phyloP scores from a whole-genome alignment of 2,329 filamentous ascomycete species.

The Cordyceps cateniannulata region DNA sequence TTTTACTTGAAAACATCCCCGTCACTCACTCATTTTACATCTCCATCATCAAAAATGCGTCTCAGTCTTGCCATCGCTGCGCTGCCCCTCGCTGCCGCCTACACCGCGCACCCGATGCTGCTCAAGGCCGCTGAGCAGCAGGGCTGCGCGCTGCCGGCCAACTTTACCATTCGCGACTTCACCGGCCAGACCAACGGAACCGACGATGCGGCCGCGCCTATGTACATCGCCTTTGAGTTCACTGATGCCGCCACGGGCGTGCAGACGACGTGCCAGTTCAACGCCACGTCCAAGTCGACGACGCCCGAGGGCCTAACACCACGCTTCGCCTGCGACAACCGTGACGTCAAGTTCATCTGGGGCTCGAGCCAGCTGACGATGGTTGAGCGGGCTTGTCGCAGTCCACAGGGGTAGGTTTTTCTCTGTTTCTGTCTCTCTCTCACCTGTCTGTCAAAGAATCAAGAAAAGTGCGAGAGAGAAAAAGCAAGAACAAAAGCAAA shows the following conservation, averaged over 20 bases:
- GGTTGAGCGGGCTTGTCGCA: constrained; percentile 39
- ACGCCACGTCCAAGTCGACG: constrained; percentile 34
- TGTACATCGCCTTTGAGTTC: constrained; percentile 34
- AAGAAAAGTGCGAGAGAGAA: background rate
- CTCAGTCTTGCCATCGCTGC: background rate
- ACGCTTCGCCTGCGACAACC: constrained; percentile 38
- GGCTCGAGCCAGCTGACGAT: constrained; percentile 29
- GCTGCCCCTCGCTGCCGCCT: constrained; percentile 15
- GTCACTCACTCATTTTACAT: background rate
- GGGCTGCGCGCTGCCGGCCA: constrained; percentile 30
- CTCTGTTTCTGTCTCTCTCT: background rate
- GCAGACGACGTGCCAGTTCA: constrained; percentile 36
- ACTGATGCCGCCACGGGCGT: constrained; percentile 33
- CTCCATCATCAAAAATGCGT: constrained; percentile 3
- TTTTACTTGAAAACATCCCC: background rate
- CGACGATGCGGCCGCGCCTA: constrained; percentile 21
- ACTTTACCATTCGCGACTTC: constrained; percentile 35
- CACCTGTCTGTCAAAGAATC: background rate
- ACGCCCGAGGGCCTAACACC: constrained; percentile 24
- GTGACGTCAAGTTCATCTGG: constrained; percentile 38
- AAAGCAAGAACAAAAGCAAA: background rate
- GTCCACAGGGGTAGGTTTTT: constrained; percentile 28
- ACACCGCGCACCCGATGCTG: constrained; percentile 22
- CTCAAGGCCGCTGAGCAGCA: constrained; percentile 18
- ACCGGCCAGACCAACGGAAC: constrained; percentile 26